These are phyloP conservation scores for Dictyostelium discoideum DNA, from an alignment of 78 protist species.

Conservation along the genomic window DNA sequence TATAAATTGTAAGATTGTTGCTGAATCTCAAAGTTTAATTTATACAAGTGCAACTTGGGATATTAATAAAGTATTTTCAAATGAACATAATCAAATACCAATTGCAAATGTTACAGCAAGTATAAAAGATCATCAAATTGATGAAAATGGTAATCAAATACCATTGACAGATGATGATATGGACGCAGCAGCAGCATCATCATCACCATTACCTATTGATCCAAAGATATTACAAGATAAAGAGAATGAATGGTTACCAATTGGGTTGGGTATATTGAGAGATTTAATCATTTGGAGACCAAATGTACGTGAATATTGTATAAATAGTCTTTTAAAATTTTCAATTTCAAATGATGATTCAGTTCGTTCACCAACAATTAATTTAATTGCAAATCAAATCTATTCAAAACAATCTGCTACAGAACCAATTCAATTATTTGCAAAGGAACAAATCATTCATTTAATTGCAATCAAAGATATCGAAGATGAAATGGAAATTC, in stretches of 20 bases:
- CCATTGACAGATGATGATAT: background rate
- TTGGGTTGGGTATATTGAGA: conserved; percentile 17
- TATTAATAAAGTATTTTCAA: conserved; percentile 10
- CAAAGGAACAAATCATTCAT: conserved; percentile 24
- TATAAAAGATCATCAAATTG: background rate
- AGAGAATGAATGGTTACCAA: background rate
- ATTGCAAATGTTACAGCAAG: background rate
- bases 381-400: conserved; percentile 11
- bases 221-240: conserved; percentile 3
- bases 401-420: background rate
- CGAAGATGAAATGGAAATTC: conserved; percentile 3
- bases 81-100: conserved; percentile 15
- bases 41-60: conserved; percentile 5
- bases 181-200: background rate
- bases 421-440: conserved; percentile 13
- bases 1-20: conserved; percentile 6
- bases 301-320: conserved; percentile 10
- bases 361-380: conserved; percentile 14
- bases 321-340: conserved; percentile 26
- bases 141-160: conserved; percentile 4
- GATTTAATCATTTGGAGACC: conserved; percentile 59
- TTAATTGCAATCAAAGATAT: background rate
- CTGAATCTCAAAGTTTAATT: background rate
- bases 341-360: background rate
- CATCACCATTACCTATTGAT: background rate